Evolutionary conservation across 202 grass and related monocot genomes (phyloP), one percentile per base, ranked within the genome.

Genomic region (Musa balbisiana): DNA sequence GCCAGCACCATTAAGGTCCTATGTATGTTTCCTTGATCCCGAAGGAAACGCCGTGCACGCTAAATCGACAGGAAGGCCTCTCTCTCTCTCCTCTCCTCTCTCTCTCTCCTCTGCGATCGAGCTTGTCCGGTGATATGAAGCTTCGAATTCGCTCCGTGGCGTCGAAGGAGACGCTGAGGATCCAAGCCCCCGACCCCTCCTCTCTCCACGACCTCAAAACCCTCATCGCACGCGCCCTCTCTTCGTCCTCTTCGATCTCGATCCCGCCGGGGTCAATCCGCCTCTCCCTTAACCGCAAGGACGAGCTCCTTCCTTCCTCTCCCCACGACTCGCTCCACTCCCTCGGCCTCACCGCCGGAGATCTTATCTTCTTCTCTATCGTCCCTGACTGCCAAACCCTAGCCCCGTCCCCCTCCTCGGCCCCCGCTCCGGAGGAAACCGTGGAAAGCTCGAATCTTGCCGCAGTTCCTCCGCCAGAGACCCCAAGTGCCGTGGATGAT

Each of bases 261-360:
- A 78, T 91, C 66, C 69, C 81, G 22, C 82, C 91, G 9, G 85
- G 88, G 72, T 87, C 88, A 29, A 73, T 97, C 76, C 93, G 87
- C 78, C 84, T 97, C 76, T 91, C 93, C 75, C 90, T 97, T 70
- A 97, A 97, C 82, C 90, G 87, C 66, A 73, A 66, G 24, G 88
- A 93, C 76, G 93, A 97, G 82, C 85, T 97, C 64, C 51, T 84
- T 73, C 78, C 90, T 53, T 71, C 84, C 1, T 82, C 72, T 65
- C 73, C 80, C 58, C 52, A 71, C 15, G 84, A 87, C 71, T 27
- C 84, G 33, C 86, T 97, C 66, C 24, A 76, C 25, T 68, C 86
- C 51, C 80, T 97, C 71, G 93, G 93, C 6, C 76, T 97, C 75
- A 84, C 90, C 17, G 91, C 93, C 20, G 93, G 93, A 71, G 93